A percentile compares a stretch with the other conserved stretches of the same genome.
These are phyloP conservation scores for Russula olivacea DNA, from an alignment of 768 basidiomycete genomes.

Conservation along the genomic window DNA sequence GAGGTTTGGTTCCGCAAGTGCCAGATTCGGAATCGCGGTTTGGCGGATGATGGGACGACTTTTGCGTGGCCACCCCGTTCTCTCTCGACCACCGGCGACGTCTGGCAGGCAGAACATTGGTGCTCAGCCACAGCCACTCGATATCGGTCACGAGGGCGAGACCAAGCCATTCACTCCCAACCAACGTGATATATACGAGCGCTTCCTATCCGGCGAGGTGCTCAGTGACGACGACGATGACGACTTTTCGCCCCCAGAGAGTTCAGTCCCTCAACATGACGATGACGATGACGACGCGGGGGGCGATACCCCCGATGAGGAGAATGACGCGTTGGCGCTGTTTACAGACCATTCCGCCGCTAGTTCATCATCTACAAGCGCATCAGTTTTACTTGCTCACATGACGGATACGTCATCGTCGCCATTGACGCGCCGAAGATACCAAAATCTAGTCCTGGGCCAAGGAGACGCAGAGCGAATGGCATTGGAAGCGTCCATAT, in stretches of 20 bases:
- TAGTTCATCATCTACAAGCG: conserved; percentile 32
- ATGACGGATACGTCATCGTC: conserved; percentile 40
- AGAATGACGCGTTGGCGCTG: conserved; percentile 38
- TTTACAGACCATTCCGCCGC: conserved; percentile 50
- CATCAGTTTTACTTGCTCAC: conserved; percentile 51
- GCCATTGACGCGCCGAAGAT: conserved; percentile 47
- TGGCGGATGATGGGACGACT: conserved; percentile 15
- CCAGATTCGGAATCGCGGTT: conserved; percentile 18
- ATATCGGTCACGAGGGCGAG: conserved; percentile 11
- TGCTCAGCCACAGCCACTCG: background rate
- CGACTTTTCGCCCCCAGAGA: conserved; percentile 31
- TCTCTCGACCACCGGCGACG: background rate
- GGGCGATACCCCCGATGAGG: conserved; percentile 25
- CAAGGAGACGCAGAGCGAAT: conserved; percentile 21
- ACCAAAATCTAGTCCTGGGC: conserved; percentile 35
- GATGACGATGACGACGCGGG: conserved; percentile 24
- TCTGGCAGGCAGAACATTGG: background rate
- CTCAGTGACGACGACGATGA: conserved; percentile 44
- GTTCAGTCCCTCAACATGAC: conserved; percentile 12
- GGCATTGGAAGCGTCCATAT: conserved; percentile 32
- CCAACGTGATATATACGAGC: conserved; percentile 43
- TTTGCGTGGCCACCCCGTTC: conserved; percentile 15
- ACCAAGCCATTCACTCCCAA: conserved; percentile 25
- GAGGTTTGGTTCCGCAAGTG: conserved; percentile 14
- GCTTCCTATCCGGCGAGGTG: conserved; percentile 56